These are phyloP conservation scores for Teunomyces atbi DNA, from an alignment of 805 yeast genomes.

Conservation along the genomic window DNA sequence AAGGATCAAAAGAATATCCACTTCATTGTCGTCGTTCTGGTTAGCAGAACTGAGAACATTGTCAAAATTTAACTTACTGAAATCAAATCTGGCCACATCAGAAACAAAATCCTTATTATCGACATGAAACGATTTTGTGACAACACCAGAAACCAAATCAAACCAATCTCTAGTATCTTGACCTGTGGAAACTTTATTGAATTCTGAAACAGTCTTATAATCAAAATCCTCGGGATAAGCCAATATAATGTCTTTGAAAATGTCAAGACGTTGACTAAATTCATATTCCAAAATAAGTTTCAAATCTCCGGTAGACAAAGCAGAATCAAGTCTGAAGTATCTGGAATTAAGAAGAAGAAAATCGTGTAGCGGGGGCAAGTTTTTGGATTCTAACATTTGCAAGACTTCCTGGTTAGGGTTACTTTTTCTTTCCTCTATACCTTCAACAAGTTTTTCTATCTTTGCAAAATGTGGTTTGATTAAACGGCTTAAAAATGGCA, in stretches of 20 bases:
- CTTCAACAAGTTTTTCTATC: conserved; percentile 10
- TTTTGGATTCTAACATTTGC: conserved; percentile 25
- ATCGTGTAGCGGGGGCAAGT: conserved; percentile 31
- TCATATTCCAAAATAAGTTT: conserved; percentile 47
- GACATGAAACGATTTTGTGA: conserved; percentile 44
- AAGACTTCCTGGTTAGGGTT: conserved; percentile 7
- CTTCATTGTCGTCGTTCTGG: conserved; percentile 20
- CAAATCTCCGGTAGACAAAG: conserved; percentile 26
- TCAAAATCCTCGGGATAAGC: conserved; percentile 27
- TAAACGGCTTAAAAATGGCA: conserved; percentile 2
- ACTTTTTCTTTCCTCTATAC: conserved; percentile 3
- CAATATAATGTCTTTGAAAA: conserved; percentile 25
- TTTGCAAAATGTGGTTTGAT: background rate
- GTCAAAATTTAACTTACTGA: conserved; percentile 29
- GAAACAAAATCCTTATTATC: conserved; percentile 41
- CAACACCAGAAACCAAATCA: conserved; percentile 43
- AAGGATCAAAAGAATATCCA: conserved; percentile 59
- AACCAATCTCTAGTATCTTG: conserved; percentile 41
- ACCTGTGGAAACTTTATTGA: conserved; percentile 12
- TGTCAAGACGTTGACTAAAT: conserved; percentile 39
- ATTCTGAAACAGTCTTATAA: conserved; percentile 15
- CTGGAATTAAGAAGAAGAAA: conserved; percentile 58
- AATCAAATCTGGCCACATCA: conserved; percentile 48
- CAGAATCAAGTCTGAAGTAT: conserved; percentile 32
- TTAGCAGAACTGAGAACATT: conserved; percentile 23